phyloP scores from a whole-genome alignment of 768 basidiomycete species.

The Naganishia vaughanmartiniae region DNA sequence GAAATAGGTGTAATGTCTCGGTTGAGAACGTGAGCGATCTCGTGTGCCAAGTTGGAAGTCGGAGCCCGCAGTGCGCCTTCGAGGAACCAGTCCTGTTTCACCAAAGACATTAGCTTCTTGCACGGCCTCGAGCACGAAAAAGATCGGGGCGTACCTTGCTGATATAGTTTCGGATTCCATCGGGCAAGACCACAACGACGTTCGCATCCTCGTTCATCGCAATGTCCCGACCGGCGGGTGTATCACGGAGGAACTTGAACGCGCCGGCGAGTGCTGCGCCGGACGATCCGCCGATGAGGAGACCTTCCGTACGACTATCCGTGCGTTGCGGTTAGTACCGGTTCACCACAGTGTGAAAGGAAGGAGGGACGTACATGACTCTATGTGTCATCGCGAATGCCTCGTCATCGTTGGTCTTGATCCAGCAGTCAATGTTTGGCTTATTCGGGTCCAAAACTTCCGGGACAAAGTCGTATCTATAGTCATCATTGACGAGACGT shows the following conservation, averaged over 20 bases:
- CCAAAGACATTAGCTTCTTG: not conserved
- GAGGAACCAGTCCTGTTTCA: slow-evolving; percentile 26
- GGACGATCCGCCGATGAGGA: slow-evolving; percentile 89
- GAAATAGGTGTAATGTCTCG: not conserved
- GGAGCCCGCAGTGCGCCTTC: slow-evolving; percentile 10
- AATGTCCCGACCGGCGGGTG: slow-evolving; percentile 61
- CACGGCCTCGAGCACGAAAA: not conserved
- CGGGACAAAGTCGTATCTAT: slow-evolving; percentile 79
- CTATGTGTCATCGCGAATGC: slow-evolving; percentile 71
- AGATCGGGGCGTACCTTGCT: slow-evolving; percentile 18
- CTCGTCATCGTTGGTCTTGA: slow-evolving; percentile 79
- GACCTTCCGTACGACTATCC: slow-evolving; percentile 66
- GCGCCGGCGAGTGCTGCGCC: slow-evolving; percentile 80
- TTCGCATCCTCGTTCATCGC: slow-evolving; percentile 72
- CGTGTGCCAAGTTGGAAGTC: not conserved
- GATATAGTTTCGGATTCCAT: slow-evolving; percentile 58
- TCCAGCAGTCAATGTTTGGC: slow-evolving; percentile 61
- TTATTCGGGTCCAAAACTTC: slow-evolving; percentile 72
- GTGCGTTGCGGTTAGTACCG: not conserved
- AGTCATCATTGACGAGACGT: not conserved
- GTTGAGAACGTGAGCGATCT: slow-evolving; percentile 8
- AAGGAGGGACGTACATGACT: slow-evolving; percentile 58
- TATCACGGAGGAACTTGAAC: slow-evolving; percentile 68
- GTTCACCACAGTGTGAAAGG: not conserved
- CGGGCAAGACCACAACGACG: slow-evolving; percentile 82